These are phyloP conservation scores for Dentipellis sp. DNA, from an alignment of 768 basidiomycete genomes.

Conservation along the genomic window DNA sequence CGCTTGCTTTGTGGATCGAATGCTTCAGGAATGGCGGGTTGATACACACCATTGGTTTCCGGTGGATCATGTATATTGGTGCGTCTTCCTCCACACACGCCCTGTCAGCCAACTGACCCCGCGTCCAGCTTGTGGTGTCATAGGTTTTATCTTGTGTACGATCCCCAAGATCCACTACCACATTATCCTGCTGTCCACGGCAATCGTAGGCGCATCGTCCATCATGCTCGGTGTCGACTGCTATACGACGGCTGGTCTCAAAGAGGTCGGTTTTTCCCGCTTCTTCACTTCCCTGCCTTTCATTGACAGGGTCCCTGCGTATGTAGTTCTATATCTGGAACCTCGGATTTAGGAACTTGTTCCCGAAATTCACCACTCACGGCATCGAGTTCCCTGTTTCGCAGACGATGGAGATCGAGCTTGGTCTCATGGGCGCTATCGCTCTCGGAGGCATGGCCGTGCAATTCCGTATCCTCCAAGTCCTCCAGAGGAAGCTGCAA, in stretches of 20 bases:
- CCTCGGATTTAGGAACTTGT: conserved; percentile 74
- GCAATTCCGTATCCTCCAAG: conserved; percentile 77
- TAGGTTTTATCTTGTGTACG: conserved; percentile 77
- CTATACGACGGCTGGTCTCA: conserved; percentile 83
- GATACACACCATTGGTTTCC: conserved; percentile 63
- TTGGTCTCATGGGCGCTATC: conserved; percentile 80
- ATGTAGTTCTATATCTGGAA: conserved; percentile 92
- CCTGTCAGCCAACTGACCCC: conserved; percentile 11
- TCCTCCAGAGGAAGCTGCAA: conserved; percentile 69
- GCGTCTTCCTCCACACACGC: conserved; percentile 16
- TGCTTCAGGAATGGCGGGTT: conserved; percentile 78
- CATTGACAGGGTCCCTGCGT: conserved; percentile 6
- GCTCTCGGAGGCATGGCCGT: conserved; percentile 83
- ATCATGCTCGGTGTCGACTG: conserved; percentile 93
- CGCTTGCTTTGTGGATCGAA: conserved; percentile 81
- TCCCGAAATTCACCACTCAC: conserved; percentile 63
- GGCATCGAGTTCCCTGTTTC: conserved; percentile 74
- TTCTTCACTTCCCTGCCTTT: background rate
- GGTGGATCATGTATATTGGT: conserved; percentile 91
- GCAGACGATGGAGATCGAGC: conserved; percentile 88
- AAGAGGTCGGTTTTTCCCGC: conserved; percentile 53
- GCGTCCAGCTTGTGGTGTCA: conserved; percentile 51
- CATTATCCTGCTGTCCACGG: conserved; percentile 77
- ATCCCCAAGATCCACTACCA: conserved; percentile 85
- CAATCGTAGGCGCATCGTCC: conserved; percentile 83